Evolutionary conservation across 768 basidiomycete genomes (phyloP), one percentile per base, ranked within the genome.

Genomic region (Pholiota microspora): DNA sequence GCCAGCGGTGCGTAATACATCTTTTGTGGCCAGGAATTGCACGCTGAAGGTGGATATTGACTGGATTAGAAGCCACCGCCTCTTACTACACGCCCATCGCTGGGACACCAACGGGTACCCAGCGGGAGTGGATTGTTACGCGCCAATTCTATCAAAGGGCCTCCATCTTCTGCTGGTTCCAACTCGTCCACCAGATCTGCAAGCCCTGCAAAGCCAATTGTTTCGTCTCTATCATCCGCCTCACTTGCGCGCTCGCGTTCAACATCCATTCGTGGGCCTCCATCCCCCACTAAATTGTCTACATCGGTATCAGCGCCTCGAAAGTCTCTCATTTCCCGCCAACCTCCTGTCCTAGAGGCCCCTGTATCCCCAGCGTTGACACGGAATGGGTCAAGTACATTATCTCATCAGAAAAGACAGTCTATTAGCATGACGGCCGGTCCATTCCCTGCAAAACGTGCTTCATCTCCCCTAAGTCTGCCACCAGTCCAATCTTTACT

Each of bases 241-340:
- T 1, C 61, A 45, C 51, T 49, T 42, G 16, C 58, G 40, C 51
- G 56, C 7, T 76, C 36, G 35, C 51, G 56, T 3, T 76, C 36
- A 57, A 66, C 57, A 31, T 63, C 59, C 29, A 63, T 72, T 6
- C 63, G 74, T 4, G 67, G 38, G 31, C 54, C 63, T 7, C 45
- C 56, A 10, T 86, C 88, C 5, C 86, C 89, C 2, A 78, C 73
- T 10, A 89, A 86, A 66, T 81, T 82, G 34, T 73, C 66, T 7
- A 69, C 79, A 0, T 65, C 78, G 3, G 66, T 80, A 18, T 62
- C 74, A 18, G 66, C 81, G 55, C 69, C 80, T 21, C 79, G 80
- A 44, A 79, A 73, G 61, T 77, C 83, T 1, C 70, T 81, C 16
- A 69, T 77, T 28, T 27, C 63, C 12, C 80, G 78, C 13, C 76